Conservation (phyloP, 2,329 filamentous ascomycete genomes). For the Didymella sp. region DNA sequence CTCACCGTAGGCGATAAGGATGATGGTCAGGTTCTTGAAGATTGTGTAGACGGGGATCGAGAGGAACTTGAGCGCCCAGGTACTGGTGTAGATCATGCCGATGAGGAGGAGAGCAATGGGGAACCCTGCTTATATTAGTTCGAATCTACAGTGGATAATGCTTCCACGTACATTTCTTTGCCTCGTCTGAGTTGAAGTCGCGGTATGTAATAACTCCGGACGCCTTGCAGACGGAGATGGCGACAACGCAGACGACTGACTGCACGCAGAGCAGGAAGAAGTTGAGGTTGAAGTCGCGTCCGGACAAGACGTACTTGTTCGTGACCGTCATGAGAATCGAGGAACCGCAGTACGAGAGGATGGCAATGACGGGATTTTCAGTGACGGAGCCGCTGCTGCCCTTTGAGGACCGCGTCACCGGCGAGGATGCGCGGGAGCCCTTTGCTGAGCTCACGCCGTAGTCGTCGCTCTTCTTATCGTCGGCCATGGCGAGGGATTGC, state of each 20-base stretch:
- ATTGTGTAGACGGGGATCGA: slow-evolving; percentile 99
- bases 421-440: slow-evolving; percentile 50
- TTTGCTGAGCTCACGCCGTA: slow-evolving; percentile 66
- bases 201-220: slow-evolving; percentile 80
- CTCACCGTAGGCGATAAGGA: slow-evolving; percentile 97
- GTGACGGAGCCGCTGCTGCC: slow-evolving; percentile 55
- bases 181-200: slow-evolving; percentile 88
- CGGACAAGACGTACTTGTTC: slow-evolving; percentile 98
- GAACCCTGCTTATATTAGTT: slow-evolving; percentile 71
- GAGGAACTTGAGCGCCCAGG: slow-evolving; percentile 93
- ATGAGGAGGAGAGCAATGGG: slow-evolving; percentile 94
- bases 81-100: slow-evolving; percentile 98
- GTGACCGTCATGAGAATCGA: slow-evolving; percentile 99
- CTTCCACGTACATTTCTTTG: slow-evolving; percentile 78
- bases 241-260: slow-evolving; percentile 86
- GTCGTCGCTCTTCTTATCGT: slow-evolving; percentile 87
- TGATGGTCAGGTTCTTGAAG: slow-evolving; percentile 99
- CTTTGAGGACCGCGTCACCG: slow-evolving; percentile 55
- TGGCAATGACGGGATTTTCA: slow-evolving; percentile 80
- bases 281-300: slow-evolving; percentile 90
- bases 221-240: slow-evolving; percentile 84
- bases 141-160: neutral
- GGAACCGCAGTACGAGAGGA: slow-evolving; percentile 88
- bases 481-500: slow-evolving; percentile 67
- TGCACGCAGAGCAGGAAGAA: slow-evolving; percentile 90